Base-by-base conservation (phyloP, 176 grass and related monocot genomes). In the Thalia dealbata region DNA sequence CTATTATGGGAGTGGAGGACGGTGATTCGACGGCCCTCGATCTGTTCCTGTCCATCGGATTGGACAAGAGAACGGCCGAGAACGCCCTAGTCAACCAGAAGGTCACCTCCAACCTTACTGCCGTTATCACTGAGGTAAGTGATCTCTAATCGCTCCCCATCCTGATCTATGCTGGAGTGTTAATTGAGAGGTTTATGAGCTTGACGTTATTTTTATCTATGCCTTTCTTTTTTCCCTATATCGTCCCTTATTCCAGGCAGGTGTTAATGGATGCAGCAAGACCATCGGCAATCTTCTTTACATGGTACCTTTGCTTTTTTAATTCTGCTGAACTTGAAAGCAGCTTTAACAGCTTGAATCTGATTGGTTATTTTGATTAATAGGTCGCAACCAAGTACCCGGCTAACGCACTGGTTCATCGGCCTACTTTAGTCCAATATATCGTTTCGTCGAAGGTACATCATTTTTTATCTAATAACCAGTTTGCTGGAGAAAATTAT, bases 331-430 rank as follows among this genome's bases (percentile, higher is more conserved):
- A 73, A 26, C 18, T 38, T 68, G 1, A n/a, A 1, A 43, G 65
- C 65, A 22, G 65, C 35, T 68, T 3, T n/a, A 68, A n/a, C 13
- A 3, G 18, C 6, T 14, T 30, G 26, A 5, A 6, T 32, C 22
- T 27, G 4, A 27, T 42, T 21, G 1, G 22, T 28, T 48, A 23
- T 60, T 61, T 75, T 24, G 76, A 78, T 42, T 10, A 81, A 84
- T 72, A 96, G 89, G 86, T 96, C 15, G 92, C 92, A 14, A 96
- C 92, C 18, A 96, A 96, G 64, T 89, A 81, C 78, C 92, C 92
- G 67, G 79, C 76, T 10, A 92, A 96, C 73, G 89, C 92, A 1
- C 92, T 96, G 21, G 64, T 88, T 79, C 89, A 96, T 67, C 92
- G 89, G 13, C 84, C 92, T 76, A 82, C 69, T 43, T 81, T 96